phyloP scores from a whole-genome alignment of 257 asterid species.

The Petrea volubilis region DNA sequence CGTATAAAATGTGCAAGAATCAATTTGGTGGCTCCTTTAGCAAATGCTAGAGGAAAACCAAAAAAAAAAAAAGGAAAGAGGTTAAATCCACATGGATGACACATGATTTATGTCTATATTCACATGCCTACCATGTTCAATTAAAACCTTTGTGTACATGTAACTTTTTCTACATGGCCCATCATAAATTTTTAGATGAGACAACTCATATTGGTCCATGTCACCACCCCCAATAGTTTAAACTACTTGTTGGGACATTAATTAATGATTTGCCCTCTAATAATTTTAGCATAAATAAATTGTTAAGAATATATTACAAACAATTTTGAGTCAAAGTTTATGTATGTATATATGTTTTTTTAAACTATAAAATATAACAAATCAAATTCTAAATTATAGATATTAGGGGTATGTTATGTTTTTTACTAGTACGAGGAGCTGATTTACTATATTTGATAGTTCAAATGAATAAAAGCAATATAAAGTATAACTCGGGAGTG shows the following conservation, averaged over 20 bases:
- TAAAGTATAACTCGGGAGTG: too few species aligned
- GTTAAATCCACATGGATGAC: constrained; percentile 73
- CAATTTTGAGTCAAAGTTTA: background rate
- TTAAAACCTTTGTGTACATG: constrained; percentile 42
- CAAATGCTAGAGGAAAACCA: constrained; percentile 20
- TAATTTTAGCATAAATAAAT: background rate
- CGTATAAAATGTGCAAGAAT: constrained; percentile 19
- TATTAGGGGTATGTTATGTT: too few species aligned
- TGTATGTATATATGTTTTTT: background rate
- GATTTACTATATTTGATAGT: too few species aligned
- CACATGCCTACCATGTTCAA: constrained; percentile 72
- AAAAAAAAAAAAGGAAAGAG: constrained; percentile 30
- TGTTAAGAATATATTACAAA: background rate
- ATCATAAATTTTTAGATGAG: constrained; percentile 25
- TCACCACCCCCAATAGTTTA: constrained; percentile 20
- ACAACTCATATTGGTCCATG: constrained; percentile 47
- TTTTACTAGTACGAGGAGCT: too few species aligned
- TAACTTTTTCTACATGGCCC: constrained; percentile 35
- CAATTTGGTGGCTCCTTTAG: constrained; percentile 35
- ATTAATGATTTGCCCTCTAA: constrained; percentile 15
- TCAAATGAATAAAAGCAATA: too few species aligned
- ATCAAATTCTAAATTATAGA: too few species aligned
- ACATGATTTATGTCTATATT: constrained; percentile 61
- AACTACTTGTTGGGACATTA: constrained; percentile 12
- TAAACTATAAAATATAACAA: too few species aligned